Percentiles rank a stretch among this genome's conserved stretches.
Evolutionary conservation across 2,329 filamentous ascomycete genomes (phyloP).

Genomic region (Lecanoromycetidae sp.): DNA sequence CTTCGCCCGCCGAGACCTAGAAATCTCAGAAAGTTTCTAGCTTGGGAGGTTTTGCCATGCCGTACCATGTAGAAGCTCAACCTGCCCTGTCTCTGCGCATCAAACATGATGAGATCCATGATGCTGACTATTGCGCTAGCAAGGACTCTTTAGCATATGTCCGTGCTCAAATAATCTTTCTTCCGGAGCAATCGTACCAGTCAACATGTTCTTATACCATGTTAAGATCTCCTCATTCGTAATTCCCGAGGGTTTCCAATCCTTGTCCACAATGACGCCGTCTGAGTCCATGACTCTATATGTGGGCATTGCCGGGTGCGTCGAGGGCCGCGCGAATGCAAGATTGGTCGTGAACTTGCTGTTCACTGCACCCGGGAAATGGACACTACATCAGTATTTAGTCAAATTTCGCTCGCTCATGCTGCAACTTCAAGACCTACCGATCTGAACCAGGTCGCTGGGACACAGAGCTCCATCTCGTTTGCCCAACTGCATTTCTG

Average conservation of each 20-base stretch:
- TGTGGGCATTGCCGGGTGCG: slow-evolving; percentile 67
- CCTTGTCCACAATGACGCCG: slow-evolving; percentile 66
- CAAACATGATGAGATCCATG: slow-evolving; percentile 97
- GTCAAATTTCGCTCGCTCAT: not conserved
- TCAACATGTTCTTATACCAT: slow-evolving; percentile 54
- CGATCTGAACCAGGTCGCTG: slow-evolving; percentile 48
- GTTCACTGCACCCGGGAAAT: slow-evolving; percentile 89
- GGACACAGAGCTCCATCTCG: slow-evolving; percentile 44
- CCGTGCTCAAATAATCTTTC: not conserved
- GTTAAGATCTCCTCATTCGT: slow-evolving; percentile 47
- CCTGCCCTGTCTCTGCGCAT: slow-evolving; percentile 88
- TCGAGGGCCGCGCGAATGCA: slow-evolving; percentile 61
- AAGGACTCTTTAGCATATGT: slow-evolving; percentile 44
- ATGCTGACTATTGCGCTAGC: slow-evolving; percentile 46
- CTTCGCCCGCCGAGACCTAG: slow-evolving; percentile 70
- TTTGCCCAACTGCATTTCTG: not conserved
- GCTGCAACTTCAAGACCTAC: slow-evolving; percentile 28
- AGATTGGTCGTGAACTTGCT: slow-evolving; percentile 79
- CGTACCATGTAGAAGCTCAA: slow-evolving; percentile 90
- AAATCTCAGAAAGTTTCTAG: not conserved
- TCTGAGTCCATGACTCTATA: slow-evolving; percentile 88
- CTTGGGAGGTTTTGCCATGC: not conserved
- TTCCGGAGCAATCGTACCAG: slow-evolving; percentile 26
- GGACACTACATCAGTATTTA: slow-evolving; percentile 33
- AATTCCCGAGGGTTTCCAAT: slow-evolving; percentile 54